Evolutionary conservation across 805 yeast genomes (phyloP).

Genomic region (Yamadazyma takamatsuzukensis): DNA sequence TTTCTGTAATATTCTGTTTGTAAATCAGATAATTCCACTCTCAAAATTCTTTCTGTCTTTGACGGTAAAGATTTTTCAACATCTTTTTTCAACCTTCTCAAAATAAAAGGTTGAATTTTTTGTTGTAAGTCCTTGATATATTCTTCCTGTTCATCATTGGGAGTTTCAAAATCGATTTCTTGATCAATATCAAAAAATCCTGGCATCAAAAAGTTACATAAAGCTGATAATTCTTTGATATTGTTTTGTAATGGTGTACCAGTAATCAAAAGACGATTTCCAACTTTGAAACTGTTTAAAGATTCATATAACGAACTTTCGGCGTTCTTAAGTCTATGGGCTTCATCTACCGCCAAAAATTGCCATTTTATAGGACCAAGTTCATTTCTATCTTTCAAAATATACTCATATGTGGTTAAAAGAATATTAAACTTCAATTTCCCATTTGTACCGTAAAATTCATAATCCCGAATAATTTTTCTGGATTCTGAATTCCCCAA

Average conservation of each 20-base stretch:
- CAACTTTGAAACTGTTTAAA: constrained; percentile 72
- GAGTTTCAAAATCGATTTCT: constrained; percentile 92
- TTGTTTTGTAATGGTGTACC: constrained; percentile 98
- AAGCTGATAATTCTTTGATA: constrained; percentile 90
- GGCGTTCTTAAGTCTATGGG: constrained; percentile 92
- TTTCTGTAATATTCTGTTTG: constrained; percentile 95
- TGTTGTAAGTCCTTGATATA: constrained; percentile 83
- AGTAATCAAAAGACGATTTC: constrained; percentile 84
- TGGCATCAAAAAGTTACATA: constrained; percentile 94
- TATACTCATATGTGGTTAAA: constrained; percentile 93
- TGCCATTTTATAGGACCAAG: constrained; percentile 90
- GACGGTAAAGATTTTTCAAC: constrained; percentile 96
- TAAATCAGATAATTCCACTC: constrained; percentile 92
- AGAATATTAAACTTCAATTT: constrained; percentile 89
- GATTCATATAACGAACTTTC: constrained; percentile 92
- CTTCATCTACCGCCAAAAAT: constrained; percentile 96
- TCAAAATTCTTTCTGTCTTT: constrained; percentile 88
- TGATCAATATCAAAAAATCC: constrained; percentile 87
- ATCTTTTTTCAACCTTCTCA: constrained; percentile 92
- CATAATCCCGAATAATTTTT: constrained; percentile 75
- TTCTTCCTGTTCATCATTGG: constrained; percentile 80
- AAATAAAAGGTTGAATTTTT: constrained; percentile 84
- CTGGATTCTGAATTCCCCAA: constrained; percentile 90
- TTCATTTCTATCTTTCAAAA: constrained; percentile 80
- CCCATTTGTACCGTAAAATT: constrained; percentile 60